Base-by-base conservation (phyloP, 495 filamentous ascomycete species). In the Antarctomyces pellizariae region DNA sequence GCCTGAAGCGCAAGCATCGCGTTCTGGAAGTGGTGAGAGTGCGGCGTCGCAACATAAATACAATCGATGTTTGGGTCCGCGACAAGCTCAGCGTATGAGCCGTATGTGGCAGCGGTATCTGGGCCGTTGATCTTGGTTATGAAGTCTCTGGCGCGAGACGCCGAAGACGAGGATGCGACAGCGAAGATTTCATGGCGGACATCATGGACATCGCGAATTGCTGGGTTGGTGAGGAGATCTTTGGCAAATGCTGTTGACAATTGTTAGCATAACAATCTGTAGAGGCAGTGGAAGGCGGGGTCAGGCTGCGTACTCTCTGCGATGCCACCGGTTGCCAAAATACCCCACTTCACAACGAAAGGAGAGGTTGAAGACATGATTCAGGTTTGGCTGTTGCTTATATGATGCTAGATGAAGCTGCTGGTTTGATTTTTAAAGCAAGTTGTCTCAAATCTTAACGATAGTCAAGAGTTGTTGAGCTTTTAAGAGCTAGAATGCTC, bases 21-120 rank as follows among this genome's bases (percentile, higher is more conserved):
- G 43, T 95, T 86, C 46, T 83, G 75, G 57, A 78, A 93, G 55
- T 95, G 84, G 48, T 92, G 84, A 16, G 75, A 84, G 53, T 92
- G 84, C 11, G 84, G 84, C 2, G 84, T 93, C 9, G 84, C 82
- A 27, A 93, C 68, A 45, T 91, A 93, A 48, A 93, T 54, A 27
- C 89, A 77, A 39, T 92, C 83, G 33, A 93, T 58, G 28, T 75
- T 57, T 1, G 41, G 35, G 31, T 11, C 23, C 13, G 18, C 11
- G 13, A 37, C 46, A 9, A 93, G 65, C 34, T 75, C 71, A 31
- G 62, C 51, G 53, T 91, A 95, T 30, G 66, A 71, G 20, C 70
- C 77, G 37, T 92, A 90, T 2, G 78, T 66, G 30, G 67, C 70
- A 27, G 75, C 71, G 12, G 59, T 48, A 18, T 46, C 45, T 6